Percentiles rank a stretch among this genome's conserved stretches.
These are phyloP conservation scores for Ceratobasidium sp. DNA, from an alignment of 1,284 basidiomycete genomes.

Conservation along the genomic window DNA sequence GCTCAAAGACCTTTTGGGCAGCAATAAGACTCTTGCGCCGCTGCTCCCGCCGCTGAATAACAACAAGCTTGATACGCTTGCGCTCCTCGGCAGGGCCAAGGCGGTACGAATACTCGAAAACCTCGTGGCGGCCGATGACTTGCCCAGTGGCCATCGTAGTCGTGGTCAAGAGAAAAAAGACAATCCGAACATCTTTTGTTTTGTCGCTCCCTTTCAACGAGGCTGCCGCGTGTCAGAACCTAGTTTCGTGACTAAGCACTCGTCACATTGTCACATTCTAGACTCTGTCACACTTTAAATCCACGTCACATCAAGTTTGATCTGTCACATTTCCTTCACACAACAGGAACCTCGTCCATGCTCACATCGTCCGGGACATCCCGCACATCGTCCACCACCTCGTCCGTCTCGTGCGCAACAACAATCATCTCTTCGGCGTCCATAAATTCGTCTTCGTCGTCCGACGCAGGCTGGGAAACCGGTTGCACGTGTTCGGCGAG, in stretches of 20 bases:
- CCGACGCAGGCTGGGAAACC: conserved; percentile 14
- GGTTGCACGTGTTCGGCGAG: not conserved
- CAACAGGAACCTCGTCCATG: conserved; percentile 11
- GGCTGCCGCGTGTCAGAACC: conserved; percentile 28
- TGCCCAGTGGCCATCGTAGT: conserved; percentile 27
- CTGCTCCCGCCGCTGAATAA: conserved; percentile 39
- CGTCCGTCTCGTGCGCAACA: conserved; percentile 6
- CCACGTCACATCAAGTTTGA: not conserved
- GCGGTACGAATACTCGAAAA: conserved; percentile 31
- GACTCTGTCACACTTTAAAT: conserved; percentile 3
- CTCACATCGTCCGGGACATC: conserved; percentile 30
- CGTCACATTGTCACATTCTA: conserved; percentile 2
- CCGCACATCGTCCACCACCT: not conserved
- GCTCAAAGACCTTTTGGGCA: conserved; percentile 14
- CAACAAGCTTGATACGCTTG: conserved; percentile 43
- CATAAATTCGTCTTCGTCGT: conserved; percentile 32
- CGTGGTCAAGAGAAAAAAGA: conserved; percentile 8
- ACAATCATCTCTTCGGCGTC: conserved; percentile 38
- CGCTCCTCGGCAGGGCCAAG: conserved; percentile 24
- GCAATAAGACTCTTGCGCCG: conserved; percentile 32
- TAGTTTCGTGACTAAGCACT: not conserved
- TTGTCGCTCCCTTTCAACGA: conserved; percentile 22
- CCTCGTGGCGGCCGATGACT: conserved; percentile 40
- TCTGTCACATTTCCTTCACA: conserved; percentile 16
- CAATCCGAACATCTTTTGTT: conserved; percentile 19